Evolutionary conservation across 2,329 filamentous ascomycete species (phyloP).

Genomic region (Penicillium sp.): DNA sequence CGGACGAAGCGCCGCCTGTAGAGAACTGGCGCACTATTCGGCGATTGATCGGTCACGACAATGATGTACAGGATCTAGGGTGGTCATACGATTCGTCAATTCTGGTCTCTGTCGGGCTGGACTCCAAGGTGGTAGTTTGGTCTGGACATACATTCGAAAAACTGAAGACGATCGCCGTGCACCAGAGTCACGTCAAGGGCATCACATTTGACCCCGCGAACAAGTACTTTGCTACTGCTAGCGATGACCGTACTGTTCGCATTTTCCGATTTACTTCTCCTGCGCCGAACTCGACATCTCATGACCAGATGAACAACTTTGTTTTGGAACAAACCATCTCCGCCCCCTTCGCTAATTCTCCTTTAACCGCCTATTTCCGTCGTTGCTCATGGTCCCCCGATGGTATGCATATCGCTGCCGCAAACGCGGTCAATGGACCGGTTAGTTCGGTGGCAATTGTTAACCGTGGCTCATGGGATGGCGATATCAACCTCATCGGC

Average conservation of each 20-base stretch:
- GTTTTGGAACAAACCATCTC: constrained; percentile 89
- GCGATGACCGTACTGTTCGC: constrained; percentile 94
- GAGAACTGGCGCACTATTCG: constrained; percentile 98
- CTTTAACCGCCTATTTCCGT: constrained; percentile 94
- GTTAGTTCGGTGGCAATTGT: constrained; percentile 97
- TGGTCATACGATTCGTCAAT: constrained; percentile 98
- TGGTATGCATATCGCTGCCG: constrained; percentile 92
- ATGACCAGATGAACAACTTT: constrained; percentile 97
- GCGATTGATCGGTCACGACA: constrained; percentile 93
- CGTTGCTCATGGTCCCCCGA: constrained; percentile 97
- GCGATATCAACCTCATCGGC: constrained; percentile 94
- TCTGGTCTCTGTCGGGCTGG: constrained; percentile 89
- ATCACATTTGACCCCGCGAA: constrained; percentile 98
- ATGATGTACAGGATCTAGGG: constrained; percentile 95
- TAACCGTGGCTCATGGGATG: constrained; percentile 87
- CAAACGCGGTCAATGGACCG: constrained; percentile 95
- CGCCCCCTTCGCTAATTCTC: constrained; percentile 83
- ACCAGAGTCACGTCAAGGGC: constrained; percentile 97
- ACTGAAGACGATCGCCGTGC: constrained; percentile 86
- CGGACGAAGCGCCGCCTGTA: constrained; percentile 85
- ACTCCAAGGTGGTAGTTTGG: constrained; percentile 98
- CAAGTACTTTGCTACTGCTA: constrained; percentile 98
- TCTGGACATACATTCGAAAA: constrained; percentile 98
- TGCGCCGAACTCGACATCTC: constrained; percentile 83
- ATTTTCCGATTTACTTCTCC: constrained; percentile 94